These are phyloP conservation scores for Jimgerdemannia flammicorona DNA, from an alignment of 192 early-diverging fungal species.

Conservation along the genomic window DNA sequence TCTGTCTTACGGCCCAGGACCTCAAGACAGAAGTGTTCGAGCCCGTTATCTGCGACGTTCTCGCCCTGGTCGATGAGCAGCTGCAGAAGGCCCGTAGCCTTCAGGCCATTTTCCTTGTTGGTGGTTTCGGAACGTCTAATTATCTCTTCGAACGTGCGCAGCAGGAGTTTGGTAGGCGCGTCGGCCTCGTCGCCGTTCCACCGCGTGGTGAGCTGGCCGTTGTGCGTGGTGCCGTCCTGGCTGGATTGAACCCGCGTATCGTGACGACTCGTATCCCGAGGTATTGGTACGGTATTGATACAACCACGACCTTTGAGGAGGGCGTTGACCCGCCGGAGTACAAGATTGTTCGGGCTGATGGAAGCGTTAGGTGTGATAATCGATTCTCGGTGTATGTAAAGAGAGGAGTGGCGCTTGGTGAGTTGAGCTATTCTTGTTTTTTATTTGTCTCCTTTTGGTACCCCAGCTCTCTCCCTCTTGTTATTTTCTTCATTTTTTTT, in stretches of 20 bases:
- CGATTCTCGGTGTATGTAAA: conserved; percentile 44
- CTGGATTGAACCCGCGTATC: conserved; percentile 46
- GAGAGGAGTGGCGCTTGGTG: conserved; percentile 29
- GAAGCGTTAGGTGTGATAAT: conserved; percentile 42
- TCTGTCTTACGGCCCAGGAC: conserved; percentile 40
- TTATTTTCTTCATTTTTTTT: not conserved
- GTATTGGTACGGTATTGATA: conserved; percentile 49
- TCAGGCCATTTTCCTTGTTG: conserved; percentile 48
- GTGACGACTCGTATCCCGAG: conserved; percentile 44
- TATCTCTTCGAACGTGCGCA: conserved; percentile 47
- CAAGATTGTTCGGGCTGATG: conserved; percentile 40
- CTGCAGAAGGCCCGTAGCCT: conserved; percentile 36
- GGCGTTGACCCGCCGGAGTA: conserved; percentile 41
- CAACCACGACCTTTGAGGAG: conserved; percentile 45
- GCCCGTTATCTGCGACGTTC: conserved; percentile 46
- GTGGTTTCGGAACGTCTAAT: conserved; percentile 51
- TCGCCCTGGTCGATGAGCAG: conserved; percentile 45
- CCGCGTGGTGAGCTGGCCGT: conserved; percentile 50
- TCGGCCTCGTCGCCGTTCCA: conserved; percentile 48
- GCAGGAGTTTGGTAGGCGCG: conserved; percentile 37
- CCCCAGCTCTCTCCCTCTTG: too few relatives aligned
- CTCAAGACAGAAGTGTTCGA: conserved; percentile 49
- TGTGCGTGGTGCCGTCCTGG: conserved; percentile 48
- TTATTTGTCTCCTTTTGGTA: not conserved
- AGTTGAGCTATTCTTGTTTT: not conserved